Evolutionary conservation across 2,329 filamentous ascomycete species (phyloP), one percentile per base, ranked within the genome.

Genomic region (Bisporella sp.): DNA sequence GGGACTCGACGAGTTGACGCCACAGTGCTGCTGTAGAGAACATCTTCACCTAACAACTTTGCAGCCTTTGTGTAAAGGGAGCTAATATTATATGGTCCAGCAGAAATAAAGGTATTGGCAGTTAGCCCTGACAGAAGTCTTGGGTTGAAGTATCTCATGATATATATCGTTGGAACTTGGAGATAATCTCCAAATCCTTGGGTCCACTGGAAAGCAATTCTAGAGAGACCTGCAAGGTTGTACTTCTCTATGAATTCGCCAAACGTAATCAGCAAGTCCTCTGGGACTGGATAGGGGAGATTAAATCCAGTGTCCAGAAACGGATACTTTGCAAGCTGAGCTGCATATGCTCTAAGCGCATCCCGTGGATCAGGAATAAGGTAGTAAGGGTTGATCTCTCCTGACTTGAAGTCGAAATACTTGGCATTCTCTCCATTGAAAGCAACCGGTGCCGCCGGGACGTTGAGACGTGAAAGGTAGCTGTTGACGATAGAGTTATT

Each of bases 111-210:
- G 37, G 52, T 57, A 1, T 54, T 53, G 4, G 39, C 42, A 40
- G 46, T 42, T 12, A 57, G 30, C 9, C 30, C 41, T 6, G 45
- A 37, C 5, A 63, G 45, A 12, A 58, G 45, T 21, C 47, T 49
- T 1, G 41, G 12, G 5, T 66, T 66, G 46, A 71, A 69, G 3
- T 62, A 62, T 52, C 74, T 71, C 54, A 77, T 66, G 11, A 75
- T 65, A 55, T 74, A 74, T 5, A 78, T 49, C 1, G 72, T 72
- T n/a, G 70, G 66, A 7, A 66, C 54, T 4, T 66, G 63, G 5
- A 72, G 60, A 37, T 74, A 64, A 53, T 76, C 69, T 11, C 71
- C 71, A 2, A 73, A 56, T 4, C 73, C 75, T 46, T 74, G 67
- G 21, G 69, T 67, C 49, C 69, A 68, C 11, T 59, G 56, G 53